Base-by-base conservation (phyloP, 225 moss, liverwort and hornwort species). In the Bryoerythrophyllum caledonicum region DNA sequence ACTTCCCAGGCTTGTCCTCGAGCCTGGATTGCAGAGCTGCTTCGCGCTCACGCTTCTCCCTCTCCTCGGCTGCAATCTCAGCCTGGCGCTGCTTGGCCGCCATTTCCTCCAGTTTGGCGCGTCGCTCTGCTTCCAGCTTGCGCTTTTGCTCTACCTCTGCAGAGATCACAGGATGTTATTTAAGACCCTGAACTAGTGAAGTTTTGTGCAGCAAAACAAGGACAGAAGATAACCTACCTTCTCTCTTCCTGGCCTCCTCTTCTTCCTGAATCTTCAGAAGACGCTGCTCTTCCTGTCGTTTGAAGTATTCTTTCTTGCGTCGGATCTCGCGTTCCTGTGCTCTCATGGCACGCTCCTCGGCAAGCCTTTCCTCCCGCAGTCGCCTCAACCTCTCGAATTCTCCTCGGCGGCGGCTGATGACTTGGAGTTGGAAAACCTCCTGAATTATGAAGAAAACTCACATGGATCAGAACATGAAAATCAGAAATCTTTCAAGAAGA, bases 301-400 rank as follows among this genome's bases (percentile, higher is more conserved):
- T 86, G 60, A 90, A 92, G 70, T 83, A 91, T 41, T 99, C 99
- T 78, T 89, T 95, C 78, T 95, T 99, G 32, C 99, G 90, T 21
- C 99, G 86, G 38, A 90, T 84, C 64, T 89, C 99, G 15, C 99
- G 88, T 60, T 99, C 99, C 85, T 93, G 86, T n/a, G 90, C 90
- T 49, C 99, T 87, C 56, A 88, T 78, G 25, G 90, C 85, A 28
- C 95, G 90, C 78, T 91, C 85, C 81, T 99, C 95, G 0, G 91
- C 95, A 41, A 99, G 85, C 60, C 94, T 83, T 57, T 99, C 95
- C 78, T 99, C 99, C 21, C 94, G 80, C 76, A 93, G 86, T 60
- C 76, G 90, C 88, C 88, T 84, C 82, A 99, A 71, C 86, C 90
- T 95, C 84, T 99, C 99, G 40, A 99, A 99, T 81, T 95, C 99